Base-by-base conservation (phyloP, 306 rosid genomes). In the Leucaena leucocephala region DNA sequence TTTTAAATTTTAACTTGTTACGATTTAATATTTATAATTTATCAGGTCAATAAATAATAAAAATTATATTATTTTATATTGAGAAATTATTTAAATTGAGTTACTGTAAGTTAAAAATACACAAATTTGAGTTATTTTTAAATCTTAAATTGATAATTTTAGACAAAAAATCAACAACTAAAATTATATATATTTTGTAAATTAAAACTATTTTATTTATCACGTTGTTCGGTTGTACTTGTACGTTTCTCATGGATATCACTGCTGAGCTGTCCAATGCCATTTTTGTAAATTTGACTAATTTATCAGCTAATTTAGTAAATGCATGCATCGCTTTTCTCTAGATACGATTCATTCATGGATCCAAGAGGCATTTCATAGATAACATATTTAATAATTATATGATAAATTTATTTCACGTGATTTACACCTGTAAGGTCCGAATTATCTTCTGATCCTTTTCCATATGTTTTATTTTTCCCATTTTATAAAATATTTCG, bases 281-380 rank as follows among this genome's bases (percentile, higher is more conserved):
- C 84, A 76, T 39, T 83, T 73, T 17, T 61, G 90, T 76, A 82
- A 65, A 81, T 82, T 76, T 73, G 33, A 17, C 5, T 46, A 7
- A 50, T 48, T 6, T 63, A 35, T 15, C 2, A 9, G 58, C 14
- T 33, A 49, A 27, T 81, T 78, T 69, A 46, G 86, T 77, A 75
- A 86, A 57, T 14, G 72, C 61, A 7, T 1, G 4, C 1, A 3
- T 33, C 17, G 64, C 75, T 45, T 81, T 70, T 71, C 35, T 63
- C 76, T 34, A 72, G 87, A 82, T 78, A 22, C 72, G 1, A 21
- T 36, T 54, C 27, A 27, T 27, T 33, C 84, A 78, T 34, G 70
- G 91, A 91, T 85, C 88, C 81, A 80, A 85, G 86, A 49, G 61
- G 9, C 75, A 68, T 21, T 9, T 19, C 39, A 13, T 14, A 6